These are phyloP conservation scores for Ogataea thermomethanolica DNA, from an alignment of 805 yeast genomes.

Conservation along the genomic window DNA sequence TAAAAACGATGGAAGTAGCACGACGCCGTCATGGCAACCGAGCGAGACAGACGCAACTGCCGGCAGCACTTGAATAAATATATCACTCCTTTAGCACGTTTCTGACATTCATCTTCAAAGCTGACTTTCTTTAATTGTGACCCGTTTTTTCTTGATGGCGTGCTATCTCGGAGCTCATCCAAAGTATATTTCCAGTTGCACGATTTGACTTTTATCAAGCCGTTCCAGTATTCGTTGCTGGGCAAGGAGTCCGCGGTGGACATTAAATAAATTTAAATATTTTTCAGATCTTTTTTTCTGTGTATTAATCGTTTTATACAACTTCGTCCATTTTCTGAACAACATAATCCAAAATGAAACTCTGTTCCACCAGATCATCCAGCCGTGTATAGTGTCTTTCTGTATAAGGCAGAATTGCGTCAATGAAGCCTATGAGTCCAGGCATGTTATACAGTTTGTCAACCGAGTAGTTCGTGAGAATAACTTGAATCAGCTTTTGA, in stretches of 20 bases:
- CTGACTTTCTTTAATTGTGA: constrained; percentile 27
- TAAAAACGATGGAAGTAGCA: constrained; percentile 50
- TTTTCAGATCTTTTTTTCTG: neutral
- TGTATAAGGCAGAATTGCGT: constrained; percentile 80
- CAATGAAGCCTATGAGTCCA: constrained; percentile 65
- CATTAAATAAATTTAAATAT: constrained; percentile 1
- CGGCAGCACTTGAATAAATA: constrained; percentile 44
- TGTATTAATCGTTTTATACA: constrained; percentile 11
- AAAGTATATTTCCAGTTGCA: constrained; percentile 29
- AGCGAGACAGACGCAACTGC: constrained; percentile 43
- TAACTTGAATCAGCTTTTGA: constrained; percentile 68
- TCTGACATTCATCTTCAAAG: constrained; percentile 37
- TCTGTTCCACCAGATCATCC: constrained; percentile 79
- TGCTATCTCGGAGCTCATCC: constrained; percentile 21
- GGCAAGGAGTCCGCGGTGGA: constrained; percentile 2
- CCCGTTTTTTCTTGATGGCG: constrained; percentile 36
- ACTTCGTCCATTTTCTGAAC: constrained; percentile 67
- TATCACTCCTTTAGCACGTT: constrained; percentile 46
- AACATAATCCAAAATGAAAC: constrained; percentile 80
- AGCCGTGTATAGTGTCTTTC: constrained; percentile 79
- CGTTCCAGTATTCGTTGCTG: constrained; percentile 28
- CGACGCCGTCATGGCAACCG: constrained; percentile 47
- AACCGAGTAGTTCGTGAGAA: constrained; percentile 53
- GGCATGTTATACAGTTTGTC: constrained; percentile 59
- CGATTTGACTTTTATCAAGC: constrained; percentile 24